Evolutionary conservation across 768 basidiomycete species (phyloP).

Genomic region (Leucocoprinus leucothites): DNA sequence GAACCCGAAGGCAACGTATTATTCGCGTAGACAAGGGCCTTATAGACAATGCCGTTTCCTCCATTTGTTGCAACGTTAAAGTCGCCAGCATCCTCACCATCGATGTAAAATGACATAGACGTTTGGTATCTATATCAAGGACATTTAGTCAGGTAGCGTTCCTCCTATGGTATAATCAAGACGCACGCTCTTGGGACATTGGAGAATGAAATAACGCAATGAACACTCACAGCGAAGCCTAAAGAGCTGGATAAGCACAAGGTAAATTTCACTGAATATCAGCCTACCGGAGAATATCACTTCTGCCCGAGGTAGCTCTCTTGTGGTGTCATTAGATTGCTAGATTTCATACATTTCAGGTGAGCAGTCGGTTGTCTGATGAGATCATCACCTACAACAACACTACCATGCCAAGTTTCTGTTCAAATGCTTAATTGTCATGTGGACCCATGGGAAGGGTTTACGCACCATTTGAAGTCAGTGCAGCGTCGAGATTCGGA

Average conservation of each 20-base stretch:
- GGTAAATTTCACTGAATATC: not conserved
- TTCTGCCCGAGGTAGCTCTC: not conserved
- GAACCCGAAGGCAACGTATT: constrained; percentile 1
- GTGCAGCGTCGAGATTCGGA: too few relatives aligned
- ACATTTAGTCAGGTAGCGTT: not conserved
- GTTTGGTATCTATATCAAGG: not conserved
- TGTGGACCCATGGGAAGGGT: too few relatives aligned
- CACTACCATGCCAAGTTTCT: too few relatives aligned
- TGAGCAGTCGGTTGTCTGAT: too few relatives aligned
- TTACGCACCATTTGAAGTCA: too few relatives aligned
- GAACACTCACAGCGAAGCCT: constrained; percentile 7
- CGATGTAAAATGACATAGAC: constrained; percentile 8
- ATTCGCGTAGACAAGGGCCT: constrained; percentile 8
- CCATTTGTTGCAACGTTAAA: not conserved
- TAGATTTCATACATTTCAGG: not conserved
- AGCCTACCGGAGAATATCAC: constrained; percentile 1
- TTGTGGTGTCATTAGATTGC: not conserved
- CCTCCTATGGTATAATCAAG: not conserved
- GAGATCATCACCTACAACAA: too few relatives aligned
- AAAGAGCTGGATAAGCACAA: not conserved
- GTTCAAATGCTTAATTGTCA: too few relatives aligned
- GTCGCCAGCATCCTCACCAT: not conserved
- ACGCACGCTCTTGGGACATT: not conserved
- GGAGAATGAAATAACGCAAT: constrained; percentile 3
- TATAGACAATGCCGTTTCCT: not conserved